phyloP scores from a whole-genome alignment of 2,329 filamentous ascomycete species.

The Alternaria atra region DNA sequence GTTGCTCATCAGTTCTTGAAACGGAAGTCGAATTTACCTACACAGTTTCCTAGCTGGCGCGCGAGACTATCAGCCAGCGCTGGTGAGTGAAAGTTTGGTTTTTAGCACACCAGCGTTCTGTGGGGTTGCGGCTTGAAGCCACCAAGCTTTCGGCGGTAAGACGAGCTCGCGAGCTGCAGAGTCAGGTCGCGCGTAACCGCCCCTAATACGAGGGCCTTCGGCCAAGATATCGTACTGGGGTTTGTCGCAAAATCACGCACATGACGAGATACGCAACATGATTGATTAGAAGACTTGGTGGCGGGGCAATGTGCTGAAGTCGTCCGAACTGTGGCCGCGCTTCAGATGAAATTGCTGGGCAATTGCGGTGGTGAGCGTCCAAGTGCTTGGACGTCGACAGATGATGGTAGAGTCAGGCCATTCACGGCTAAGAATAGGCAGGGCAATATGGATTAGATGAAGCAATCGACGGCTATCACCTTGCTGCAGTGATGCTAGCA shows the following conservation, averaged over 20 bases:
- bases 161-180: slow-evolving; percentile 6
- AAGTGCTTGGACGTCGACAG: background rate
- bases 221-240: background rate
- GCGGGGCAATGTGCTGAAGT: slow-evolving; percentile 2
- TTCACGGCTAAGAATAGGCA: slow-evolving; percentile 11
- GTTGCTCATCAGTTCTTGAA: background rate
- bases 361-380: background rate
- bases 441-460: slow-evolving; percentile 12
- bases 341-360: no score
- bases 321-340: slow-evolving; percentile 1
- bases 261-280: background rate
- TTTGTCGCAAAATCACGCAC: slow-evolving; percentile 3
- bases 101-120: background rate
- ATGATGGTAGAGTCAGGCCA: background rate
- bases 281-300: slow-evolving; percentile 1
- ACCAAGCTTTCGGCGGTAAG: slow-evolving; percentile 20
- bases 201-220: slow-evolving; percentile 16
- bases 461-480: slow-evolving; percentile 12
- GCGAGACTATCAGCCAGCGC: background rate
- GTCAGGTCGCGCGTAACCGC: slow-evolving; percentile 20
- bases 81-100: background rate
- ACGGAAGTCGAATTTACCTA: background rate
- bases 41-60: background rate
- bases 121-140: slow-evolving; percentile 15
- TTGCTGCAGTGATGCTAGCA: slow-evolving; percentile 7